Base-by-base conservation (phyloP, 306 rosid genomes). In the Begonia loranthoides region DNA sequence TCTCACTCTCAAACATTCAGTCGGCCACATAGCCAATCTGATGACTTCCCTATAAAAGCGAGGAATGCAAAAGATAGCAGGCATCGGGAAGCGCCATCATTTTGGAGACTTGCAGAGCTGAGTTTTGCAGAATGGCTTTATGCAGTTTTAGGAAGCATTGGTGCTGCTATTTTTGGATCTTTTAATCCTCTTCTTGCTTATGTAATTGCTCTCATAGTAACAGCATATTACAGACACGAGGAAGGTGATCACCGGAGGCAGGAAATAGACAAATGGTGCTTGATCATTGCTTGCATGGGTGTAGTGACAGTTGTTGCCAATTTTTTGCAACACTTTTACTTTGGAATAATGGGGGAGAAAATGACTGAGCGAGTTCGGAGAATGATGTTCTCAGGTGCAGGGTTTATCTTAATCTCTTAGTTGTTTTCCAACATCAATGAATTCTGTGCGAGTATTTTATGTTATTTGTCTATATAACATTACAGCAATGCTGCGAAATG, bases 311-410 rank as follows among this genome's bases (percentile, higher is more conserved):
- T 92, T 34, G 71, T 92, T 65, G 99, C 99, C 75, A 92, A 92
- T 73, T 92, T 92, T 71, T 72, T 92, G 74, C 99, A 92, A 74
- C 99, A 92, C 75, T 92, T 92, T 73, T 92, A 92, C 80, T 92
- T 92, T 55, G 99, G 99, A 57, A 92, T 92, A 47, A 92, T 92
- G 99, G 99, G 99, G 59, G 99, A 92, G 84, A 92, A 92, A 75
- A 92, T 92, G 99, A 92, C 99, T 10, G 99, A 92, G 59, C 82
- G 99, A 59, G 99, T 92, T 68, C 75, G 99, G 65, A 92, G 99
- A 92, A 92, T 92, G 99, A 92, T 92, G 99, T 92, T 92, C 63
- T 92, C 99, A 79, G 99, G 99, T 86, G 60, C 14, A 51, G 54
- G 49, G 33, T 60, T 41, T 34, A 45, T 76, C 52, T 44, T 15